Evolutionary conservation across 345 rosid species (phyloP).

Genomic region (Pugionium cornutum): DNA sequence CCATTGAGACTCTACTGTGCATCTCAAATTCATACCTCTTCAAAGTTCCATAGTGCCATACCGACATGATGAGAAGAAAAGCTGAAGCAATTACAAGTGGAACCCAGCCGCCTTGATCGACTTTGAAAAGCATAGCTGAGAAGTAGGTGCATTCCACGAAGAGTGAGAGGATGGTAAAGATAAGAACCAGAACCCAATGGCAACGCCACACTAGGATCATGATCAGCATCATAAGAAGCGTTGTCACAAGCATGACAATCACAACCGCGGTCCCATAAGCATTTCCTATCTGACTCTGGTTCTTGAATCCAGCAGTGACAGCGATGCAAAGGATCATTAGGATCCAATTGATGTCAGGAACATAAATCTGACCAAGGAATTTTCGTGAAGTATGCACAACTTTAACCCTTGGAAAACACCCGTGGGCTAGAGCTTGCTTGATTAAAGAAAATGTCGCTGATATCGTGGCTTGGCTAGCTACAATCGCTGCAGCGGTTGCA

Average conservation of each 20-base stretch:
- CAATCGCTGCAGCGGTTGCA: conserved; percentile 72
- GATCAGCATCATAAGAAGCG: conserved; percentile 65
- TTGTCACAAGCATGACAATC: conserved; percentile 85
- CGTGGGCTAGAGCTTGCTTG: conserved; percentile 87
- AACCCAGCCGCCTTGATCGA: conserved; percentile 87
- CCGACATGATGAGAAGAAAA: conserved; percentile 80
- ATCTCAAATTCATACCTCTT: conserved; percentile 73
- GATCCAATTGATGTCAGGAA: conserved; percentile 85
- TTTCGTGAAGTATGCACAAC: conserved; percentile 79
- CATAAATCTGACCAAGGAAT: conserved; percentile 85
- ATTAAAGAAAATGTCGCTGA: conserved; percentile 88
- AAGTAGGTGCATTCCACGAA: conserved; percentile 80
- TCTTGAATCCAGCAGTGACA: conserved; percentile 71
- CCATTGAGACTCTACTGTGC: conserved; percentile 61
- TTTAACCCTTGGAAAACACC: conserved; percentile 86
- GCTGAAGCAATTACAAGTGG: conserved; percentile 79
- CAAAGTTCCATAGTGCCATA: conserved; percentile 88
- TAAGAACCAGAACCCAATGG: conserved; percentile 51
- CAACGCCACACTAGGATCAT: conserved; percentile 92
- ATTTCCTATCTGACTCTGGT: conserved; percentile 79
- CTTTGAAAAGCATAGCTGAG: conserved; percentile 71
- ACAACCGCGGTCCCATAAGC: conserved; percentile 91
- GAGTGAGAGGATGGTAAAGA: conserved; percentile 67
- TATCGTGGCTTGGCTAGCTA: conserved; percentile 88
- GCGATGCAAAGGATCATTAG: conserved; percentile 82